Base-by-base conservation (phyloP, 306 rosid species). In the Cicer pinnatifidum region DNA sequence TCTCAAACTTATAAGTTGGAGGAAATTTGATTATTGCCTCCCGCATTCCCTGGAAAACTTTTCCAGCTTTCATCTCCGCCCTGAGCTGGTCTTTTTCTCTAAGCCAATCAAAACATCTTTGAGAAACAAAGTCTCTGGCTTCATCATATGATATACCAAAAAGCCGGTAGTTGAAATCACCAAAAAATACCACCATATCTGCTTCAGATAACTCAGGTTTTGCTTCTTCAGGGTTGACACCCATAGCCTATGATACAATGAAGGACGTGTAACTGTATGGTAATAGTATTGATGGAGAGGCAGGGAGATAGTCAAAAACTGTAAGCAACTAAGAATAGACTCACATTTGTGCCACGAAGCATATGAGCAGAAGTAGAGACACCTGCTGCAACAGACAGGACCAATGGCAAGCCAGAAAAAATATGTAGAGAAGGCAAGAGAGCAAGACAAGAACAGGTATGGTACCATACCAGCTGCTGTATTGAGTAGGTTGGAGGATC, bases 41-140 rank as follows among this genome's bases (percentile, higher is more conserved):
- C 33, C 97, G 90, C 99, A 95, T 95, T 84, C 99, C 99, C 80
- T 90, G 99, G 78, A 95, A 95, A 85, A 92, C 97, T 86, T 83
- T 95, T n/a, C 97, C 99, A 66, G 84, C 82, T 84, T 90, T 86
- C 97, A 95, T 95, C 89, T 95, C 99, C 8, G 85, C 97, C 81
- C 99, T 87, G 60, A 95, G 99, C 80, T 95, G 99, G 83, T 95
- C 97, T 85, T 92, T 95, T 85, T 90, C 99, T 82, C 99, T 91
- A 39, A 95, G 99, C 99, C 99, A 95, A 75, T 95, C 97, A 75
- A 95, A 95, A 92, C 99, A 88, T 82, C 99, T 91, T 86, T 95
- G 99, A 53, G 97, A 95, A 86, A 95, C 99, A 51, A 95, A 91
- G 84, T 95, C 99, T 81, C 99, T 88, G 35, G 99, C 99, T 81